Conservation (phyloP, 192 early-diverging fungal species). For the Coemansia sp. region DNA sequence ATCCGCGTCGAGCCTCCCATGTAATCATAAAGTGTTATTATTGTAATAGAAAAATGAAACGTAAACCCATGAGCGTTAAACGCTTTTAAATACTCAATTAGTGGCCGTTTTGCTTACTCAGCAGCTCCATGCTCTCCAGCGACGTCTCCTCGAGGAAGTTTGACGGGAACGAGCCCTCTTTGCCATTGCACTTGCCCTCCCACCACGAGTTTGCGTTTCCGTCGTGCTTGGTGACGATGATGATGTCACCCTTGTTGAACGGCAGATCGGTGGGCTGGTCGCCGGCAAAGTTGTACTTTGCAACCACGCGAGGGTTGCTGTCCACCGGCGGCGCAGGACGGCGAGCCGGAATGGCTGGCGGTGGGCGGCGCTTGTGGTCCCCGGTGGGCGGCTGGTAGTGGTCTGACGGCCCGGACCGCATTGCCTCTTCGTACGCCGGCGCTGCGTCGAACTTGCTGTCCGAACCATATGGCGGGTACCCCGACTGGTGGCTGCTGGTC, state of each 20-base stretch:
- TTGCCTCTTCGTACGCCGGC: slow-evolving; percentile 8
- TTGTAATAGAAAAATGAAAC: not conserved
- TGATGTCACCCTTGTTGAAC: slow-evolving; percentile 85
- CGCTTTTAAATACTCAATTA: no score
- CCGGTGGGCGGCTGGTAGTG: slow-evolving; percentile 20
- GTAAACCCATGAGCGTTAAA: no score
- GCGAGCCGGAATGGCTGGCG: slow-evolving; percentile 56
- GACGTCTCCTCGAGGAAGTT: slow-evolving; percentile 61
- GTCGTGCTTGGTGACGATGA: slow-evolving; percentile 66
- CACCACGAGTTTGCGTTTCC: slow-evolving; percentile 82
- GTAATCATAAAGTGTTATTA: not conserved
- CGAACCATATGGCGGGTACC: slow-evolving; percentile 20
- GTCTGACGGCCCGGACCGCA: slow-evolving; percentile 10
- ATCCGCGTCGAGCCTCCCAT: slow-evolving; percentile 2
- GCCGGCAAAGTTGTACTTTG: slow-evolving; percentile 83
- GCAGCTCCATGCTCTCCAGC: slow-evolving; percentile 4
- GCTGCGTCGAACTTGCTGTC: slow-evolving; percentile 3
- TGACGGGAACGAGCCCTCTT: slow-evolving; percentile 72
- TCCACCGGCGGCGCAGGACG: slow-evolving; percentile 13
- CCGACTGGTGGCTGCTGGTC: slow-evolving; percentile 14
- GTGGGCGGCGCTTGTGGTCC: slow-evolving; percentile 25
- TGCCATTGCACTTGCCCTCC: slow-evolving; percentile 70
- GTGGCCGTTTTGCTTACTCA: not conserved
- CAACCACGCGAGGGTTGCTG: slow-evolving; percentile 56
- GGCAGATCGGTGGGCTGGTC: slow-evolving; percentile 78